These are phyloP conservation scores for Basipetospora sp. DNA, from an alignment of 2,329 filamentous ascomycete species.

Conservation along the genomic window DNA sequence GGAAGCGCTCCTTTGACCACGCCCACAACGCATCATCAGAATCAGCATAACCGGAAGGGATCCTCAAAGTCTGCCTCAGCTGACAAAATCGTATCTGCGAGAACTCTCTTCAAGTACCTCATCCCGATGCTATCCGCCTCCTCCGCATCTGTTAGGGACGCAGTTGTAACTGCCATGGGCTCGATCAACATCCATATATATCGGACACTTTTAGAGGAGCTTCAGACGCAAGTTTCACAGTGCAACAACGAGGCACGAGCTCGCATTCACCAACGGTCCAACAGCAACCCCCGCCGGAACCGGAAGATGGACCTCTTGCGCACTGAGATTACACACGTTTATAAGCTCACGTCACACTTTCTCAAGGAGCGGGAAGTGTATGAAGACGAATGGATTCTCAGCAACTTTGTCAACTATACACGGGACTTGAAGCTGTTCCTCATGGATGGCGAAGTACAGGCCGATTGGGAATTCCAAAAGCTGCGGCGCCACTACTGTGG, in stretches of 20 bases:
- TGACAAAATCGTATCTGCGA: conserved; percentile 73
- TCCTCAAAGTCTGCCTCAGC: conserved; percentile 55
- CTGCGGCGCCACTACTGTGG: conserved; percentile 88
- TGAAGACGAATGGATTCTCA: conserved; percentile 78
- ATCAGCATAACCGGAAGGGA: conserved; percentile 70
- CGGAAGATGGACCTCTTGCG: conserved; percentile 73
- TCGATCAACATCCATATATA: conserved; percentile 94
- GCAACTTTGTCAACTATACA: conserved; percentile 75
- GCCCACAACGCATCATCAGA: conserved; percentile 42
- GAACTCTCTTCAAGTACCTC: conserved; percentile 78
- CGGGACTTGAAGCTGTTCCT: conserved; percentile 88
- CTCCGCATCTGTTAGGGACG: conserved; percentile 69
- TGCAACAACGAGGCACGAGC: conserved; percentile 82
- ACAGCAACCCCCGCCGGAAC: conserved; percentile 68
- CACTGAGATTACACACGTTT: conserved; percentile 91
- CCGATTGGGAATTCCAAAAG: conserved; percentile 87
- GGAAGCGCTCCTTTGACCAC: conserved; percentile 41
- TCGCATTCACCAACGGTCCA: conserved; percentile 71
- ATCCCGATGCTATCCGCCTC: conserved; percentile 73
- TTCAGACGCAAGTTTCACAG: conserved; percentile 71
- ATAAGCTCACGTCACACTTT: conserved; percentile 85
- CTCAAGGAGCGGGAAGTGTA: conserved; percentile 64
- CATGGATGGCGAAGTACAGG: conserved; percentile 87
- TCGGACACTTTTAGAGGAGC: conserved; percentile 72
- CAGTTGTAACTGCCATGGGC: conserved; percentile 79